phyloP scores from a whole-genome alignment of 768 basidiomycete species.

The Tricholoma matsutake region DNA sequence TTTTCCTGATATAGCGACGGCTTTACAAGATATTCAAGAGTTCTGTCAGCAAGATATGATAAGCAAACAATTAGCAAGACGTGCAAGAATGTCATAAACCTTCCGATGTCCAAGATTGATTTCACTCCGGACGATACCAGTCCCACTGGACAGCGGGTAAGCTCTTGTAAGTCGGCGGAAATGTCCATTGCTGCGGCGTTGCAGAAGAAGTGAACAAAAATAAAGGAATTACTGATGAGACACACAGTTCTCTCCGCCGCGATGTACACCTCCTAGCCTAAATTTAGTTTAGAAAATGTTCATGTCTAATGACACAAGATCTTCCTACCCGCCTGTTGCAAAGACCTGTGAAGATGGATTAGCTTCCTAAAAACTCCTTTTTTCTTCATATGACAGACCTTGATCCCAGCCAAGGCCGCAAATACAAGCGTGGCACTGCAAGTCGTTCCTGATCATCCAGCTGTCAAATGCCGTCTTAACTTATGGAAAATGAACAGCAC shows the following conservation, averaged over 20 bases:
- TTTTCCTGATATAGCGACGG: too few species aligned
- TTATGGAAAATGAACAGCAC: conserved; percentile 31
- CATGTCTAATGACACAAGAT: not conserved
- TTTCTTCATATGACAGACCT: conserved; percentile 37
- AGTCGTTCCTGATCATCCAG: conserved; percentile 48
- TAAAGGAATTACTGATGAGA: conserved; percentile 1
- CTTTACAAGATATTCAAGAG: conserved; percentile 73
- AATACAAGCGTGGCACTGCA: conserved; percentile 74
- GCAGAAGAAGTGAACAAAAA: not conserved
- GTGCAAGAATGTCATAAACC: conserved; percentile 34
- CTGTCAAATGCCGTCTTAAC: conserved; percentile 17
- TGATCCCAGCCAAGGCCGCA: conserved; percentile 82
- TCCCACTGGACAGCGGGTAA: conserved; percentile 86
- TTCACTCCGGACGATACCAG: conserved; percentile 94
- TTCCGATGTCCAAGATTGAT: conserved; percentile 90
- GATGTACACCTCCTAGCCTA: conserved; percentile 81
- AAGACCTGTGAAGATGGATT: conserved; percentile 79
- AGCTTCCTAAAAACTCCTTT: not conserved
- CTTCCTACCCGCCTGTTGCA: conserved; percentile 85
- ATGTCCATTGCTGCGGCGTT: conserved; percentile 77
- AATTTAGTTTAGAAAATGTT: not conserved
- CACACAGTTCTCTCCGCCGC: conserved; percentile 45
- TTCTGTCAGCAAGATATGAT: conserved; percentile 39
- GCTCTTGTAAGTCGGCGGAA: conserved; percentile 90
- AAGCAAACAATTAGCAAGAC: not conserved